These are phyloP conservation scores for carrot (Daucus carota) DNA, from an alignment of 129 eudicot genomes.

Conservation along the genomic window DH1_v3.0 NC_030386.2:28345001-28345500, in stretches of 20 bases:
- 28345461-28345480: background rate
- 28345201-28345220: background rate
- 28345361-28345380: slow-evolving; percentile 5
- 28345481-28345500: slow-evolving; percentile 1
- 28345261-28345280: too few relatives aligned
- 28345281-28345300: too few relatives aligned
- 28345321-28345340: slow-evolving; percentile 1
- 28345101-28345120: background rate
- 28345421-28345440: slow-evolving; percentile 2
- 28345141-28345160: background rate
- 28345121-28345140: background rate
- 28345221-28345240: slow-evolving; percentile 5
- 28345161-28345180: slow-evolving; percentile 1
- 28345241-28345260: slow-evolving; percentile 4
- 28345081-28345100: background rate
- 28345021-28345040: background rate
- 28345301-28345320: slow-evolving; percentile 1
- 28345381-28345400: slow-evolving; percentile 10
- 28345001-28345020: too few relatives aligned
- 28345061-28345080: background rate
- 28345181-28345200: background rate
- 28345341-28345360: background rate
- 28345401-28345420: slow-evolving; percentile 8
- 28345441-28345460: background rate
- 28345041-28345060: background rate